Conservation (phyloP, 2,329 filamentous ascomycete species). For the Fonsecaea pedrosoi region DNA sequence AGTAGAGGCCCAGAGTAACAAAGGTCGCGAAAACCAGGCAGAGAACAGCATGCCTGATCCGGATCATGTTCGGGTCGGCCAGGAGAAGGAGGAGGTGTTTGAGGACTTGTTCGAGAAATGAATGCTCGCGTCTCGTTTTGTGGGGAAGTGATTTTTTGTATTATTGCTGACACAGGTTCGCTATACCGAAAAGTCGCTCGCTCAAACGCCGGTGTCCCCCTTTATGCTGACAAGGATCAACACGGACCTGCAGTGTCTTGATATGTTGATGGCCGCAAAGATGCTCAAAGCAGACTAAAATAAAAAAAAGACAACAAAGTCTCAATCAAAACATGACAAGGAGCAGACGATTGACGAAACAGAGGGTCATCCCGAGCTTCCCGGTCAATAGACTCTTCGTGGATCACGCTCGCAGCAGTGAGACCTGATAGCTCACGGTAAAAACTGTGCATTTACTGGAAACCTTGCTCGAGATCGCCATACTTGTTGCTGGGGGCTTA, state of each 20-base stretch:
- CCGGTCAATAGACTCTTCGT: background rate
- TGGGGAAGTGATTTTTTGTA: background rate
- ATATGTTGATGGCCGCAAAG: background rate
- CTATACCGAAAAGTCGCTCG: background rate
- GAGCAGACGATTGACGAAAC: background rate
- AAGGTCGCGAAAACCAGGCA: slow-evolving; percentile 27
- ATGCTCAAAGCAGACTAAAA: background rate
- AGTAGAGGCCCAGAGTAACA: slow-evolving; percentile 27
- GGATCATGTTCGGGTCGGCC: slow-evolving; percentile 32
- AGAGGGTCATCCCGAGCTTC: background rate
- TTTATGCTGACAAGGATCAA: background rate
- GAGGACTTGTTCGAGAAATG: slow-evolving; percentile 29
- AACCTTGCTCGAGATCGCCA: background rate
- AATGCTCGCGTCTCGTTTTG: background rate
- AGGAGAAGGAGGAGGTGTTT: slow-evolving; percentile 16
- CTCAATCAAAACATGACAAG: background rate
- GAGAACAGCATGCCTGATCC: slow-evolving; percentile 25
- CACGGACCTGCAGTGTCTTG: background rate
- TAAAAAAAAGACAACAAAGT: slow-evolving; percentile 3
- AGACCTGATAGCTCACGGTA: background rate
- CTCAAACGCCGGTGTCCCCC: background rate
- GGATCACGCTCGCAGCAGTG: background rate
- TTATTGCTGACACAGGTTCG: background rate
- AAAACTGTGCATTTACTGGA: background rate
- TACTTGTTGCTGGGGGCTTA: background rate